Conservation (phyloP, 495 filamentous ascomycete species). For the Rhypophila decipiens region DNA sequence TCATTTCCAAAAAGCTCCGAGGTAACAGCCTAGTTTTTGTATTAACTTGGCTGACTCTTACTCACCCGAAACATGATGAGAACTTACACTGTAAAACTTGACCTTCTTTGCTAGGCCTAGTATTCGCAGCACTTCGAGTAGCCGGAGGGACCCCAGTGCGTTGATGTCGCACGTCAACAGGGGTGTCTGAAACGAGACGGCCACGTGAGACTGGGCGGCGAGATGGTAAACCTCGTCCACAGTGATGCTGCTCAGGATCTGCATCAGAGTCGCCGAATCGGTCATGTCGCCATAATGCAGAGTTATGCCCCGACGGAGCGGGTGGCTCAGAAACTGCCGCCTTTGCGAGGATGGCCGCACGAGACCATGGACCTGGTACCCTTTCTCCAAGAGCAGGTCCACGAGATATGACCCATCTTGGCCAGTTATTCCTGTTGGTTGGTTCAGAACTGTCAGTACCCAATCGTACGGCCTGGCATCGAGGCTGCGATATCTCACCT, state of each 20-base stretch:
- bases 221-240: background rate
- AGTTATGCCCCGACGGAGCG: too few relatives aligned
- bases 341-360: background rate
- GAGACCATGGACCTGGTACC: background rate
- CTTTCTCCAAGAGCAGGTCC: background rate
- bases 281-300: background rate
- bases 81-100: background rate
- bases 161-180: background rate
- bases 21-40: background rate
- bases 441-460: background rate
- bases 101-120: background rate
- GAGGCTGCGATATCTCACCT: too few relatives aligned
- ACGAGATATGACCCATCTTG: background rate
- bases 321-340: background rate
- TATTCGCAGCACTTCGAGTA: background rate
- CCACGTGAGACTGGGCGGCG: conserved; percentile 2
- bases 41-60: background rate
- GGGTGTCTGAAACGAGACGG: background rate
- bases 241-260: background rate
- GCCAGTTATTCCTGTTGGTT: background rate
- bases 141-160: background rate
- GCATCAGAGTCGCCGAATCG: background rate
- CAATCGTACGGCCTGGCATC: too few relatives aligned
- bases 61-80: background rate
- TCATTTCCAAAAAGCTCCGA: background rate